These are phyloP conservation scores for Fusarium veterinarium DNA, from an alignment of 2,329 filamentous ascomycete genomes.

Conservation along the genomic window DNA sequence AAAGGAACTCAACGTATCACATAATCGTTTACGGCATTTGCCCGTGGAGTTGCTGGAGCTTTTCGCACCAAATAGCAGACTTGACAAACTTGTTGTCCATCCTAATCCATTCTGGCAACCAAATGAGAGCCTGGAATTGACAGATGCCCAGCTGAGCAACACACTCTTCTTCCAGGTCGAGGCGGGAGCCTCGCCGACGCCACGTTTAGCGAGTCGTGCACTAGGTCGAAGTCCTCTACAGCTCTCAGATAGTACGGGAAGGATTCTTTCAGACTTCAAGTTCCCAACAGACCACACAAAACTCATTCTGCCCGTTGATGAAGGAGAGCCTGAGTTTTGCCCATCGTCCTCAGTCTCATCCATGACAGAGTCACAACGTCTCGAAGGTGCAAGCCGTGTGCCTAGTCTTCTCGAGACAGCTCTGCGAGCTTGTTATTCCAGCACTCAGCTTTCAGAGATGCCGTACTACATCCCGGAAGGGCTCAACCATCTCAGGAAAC, in stretches of 20 bases:
- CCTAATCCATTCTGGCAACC: constrained; percentile 72
- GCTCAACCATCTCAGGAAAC: constrained; percentile 53
- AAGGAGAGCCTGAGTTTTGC: constrained; percentile 22
- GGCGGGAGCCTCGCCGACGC: neutral
- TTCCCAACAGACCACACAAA: constrained; percentile 40
- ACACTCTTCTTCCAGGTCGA: constrained; percentile 22
- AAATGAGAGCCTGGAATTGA: constrained; percentile 23
- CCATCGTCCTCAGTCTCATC: constrained; percentile 11
- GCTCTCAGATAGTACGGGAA: constrained; percentile 46
- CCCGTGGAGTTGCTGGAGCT: constrained; percentile 73
- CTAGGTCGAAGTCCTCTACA: constrained; percentile 50
- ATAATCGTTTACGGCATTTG: constrained; percentile 70
- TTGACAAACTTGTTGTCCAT: constrained; percentile 66
- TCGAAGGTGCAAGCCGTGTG: constrained; percentile 50
- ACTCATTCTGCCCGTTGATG: constrained; percentile 40
- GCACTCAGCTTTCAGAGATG: constrained; percentile 57
- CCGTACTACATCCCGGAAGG: constrained; percentile 56
- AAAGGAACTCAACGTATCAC: constrained; percentile 71
- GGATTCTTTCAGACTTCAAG: constrained; percentile 46
- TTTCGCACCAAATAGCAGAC: constrained; percentile 56
- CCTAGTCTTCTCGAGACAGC: constrained; percentile 64
- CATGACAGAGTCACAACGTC: constrained; percentile 17
- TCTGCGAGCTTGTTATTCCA: constrained; percentile 59
- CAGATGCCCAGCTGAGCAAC: constrained; percentile 7
- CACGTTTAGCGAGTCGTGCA: constrained; percentile 41